Evolutionary conservation across 345 rosid genomes (phyloP), one percentile per base, ranked within the genome.

Genomic region (Hirschfeldia incana): DNA sequence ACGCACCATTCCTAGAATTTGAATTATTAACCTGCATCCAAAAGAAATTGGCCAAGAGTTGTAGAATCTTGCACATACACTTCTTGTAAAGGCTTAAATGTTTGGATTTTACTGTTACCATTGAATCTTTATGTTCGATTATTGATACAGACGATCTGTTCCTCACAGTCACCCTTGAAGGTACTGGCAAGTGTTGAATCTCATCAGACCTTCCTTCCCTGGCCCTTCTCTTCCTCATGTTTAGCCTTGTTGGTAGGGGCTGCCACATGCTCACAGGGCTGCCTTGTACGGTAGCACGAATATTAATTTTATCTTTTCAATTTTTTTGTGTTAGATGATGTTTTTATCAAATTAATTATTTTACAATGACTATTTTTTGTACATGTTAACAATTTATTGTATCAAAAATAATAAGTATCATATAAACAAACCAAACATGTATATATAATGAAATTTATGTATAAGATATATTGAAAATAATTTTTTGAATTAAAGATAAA

Each of bases 221-320:
- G 39, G 98, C 90, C 85, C 94, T 90, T 87, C 85, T 91, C 85
- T 88, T 95, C 78, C 88, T 89, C 80, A 95, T 79, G 78, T 67
- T 89, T 61, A 95, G 88, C 85, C 85, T 91, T 61, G 93, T 91
- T n/a, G 97, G 97, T 79, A 89, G 93, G 71, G 99, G 97, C 99
- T 95, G 88, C 78, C 84, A 66, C 70, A 75, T 39, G 59, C 76
- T 75, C 68, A 80, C 21, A 37, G 67, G 21, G 21, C 21, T 21
- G 21, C 21, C 21, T 21, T 21, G 21, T 21, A 21, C 21, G 21
- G 21, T 21, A 21, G 21, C 21, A 21, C 21, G 21, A 21, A 21
- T 21, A 21, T 21, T 21, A 21, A 21, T 21, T 21, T 21, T 21
- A 21, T 21, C 21, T 21, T 21, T 21, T 21, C 21, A 21, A 21